Evolutionary conservation across 2,329 filamentous ascomycete species (phyloP).

Genomic region (Phialocephala sp.): DNA sequence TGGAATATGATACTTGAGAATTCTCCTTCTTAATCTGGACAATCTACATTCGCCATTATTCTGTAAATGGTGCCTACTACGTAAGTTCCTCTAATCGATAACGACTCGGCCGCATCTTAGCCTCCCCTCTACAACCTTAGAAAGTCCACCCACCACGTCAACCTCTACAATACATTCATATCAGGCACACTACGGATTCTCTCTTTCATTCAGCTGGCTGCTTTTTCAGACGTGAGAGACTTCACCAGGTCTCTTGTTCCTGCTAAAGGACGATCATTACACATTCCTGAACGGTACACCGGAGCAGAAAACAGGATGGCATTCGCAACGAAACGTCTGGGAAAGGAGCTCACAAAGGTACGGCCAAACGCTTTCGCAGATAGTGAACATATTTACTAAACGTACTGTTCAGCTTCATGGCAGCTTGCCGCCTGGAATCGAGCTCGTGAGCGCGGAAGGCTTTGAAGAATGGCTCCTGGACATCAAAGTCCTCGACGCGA

Average conservation of each 20-base stretch:
- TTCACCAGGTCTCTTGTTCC: neutral
- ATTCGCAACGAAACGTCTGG: constrained; percentile 60
- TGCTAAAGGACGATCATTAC: neutral
- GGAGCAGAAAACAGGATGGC: constrained; percentile 47
- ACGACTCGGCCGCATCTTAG: constrained; percentile 7
- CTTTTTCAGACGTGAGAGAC: neutral
- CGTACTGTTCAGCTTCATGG: constrained; percentile 39
- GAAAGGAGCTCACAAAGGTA: constrained; percentile 66
- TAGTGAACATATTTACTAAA: neutral
- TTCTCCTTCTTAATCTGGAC: neutral
- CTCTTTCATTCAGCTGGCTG: neutral
- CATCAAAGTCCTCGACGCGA: constrained; percentile 86
- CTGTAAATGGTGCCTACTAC: neutral
- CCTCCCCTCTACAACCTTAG: neutral
- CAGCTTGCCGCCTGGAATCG: constrained; percentile 68
- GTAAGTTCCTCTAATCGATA: constrained; percentile 1
- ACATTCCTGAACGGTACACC: neutral
- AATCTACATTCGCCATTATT: neutral
- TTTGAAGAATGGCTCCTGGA: constrained; percentile 92
- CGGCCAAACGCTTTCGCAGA: constrained; percentile 10
- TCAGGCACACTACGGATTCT: neutral
- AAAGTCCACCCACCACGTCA: neutral
- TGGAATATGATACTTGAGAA: neutral
- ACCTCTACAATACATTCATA: neutral
- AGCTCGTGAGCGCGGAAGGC: constrained; percentile 79